Base-by-base conservation (phyloP, 2,329 filamentous ascomycete species). In the Alternaria sp. region DNA sequence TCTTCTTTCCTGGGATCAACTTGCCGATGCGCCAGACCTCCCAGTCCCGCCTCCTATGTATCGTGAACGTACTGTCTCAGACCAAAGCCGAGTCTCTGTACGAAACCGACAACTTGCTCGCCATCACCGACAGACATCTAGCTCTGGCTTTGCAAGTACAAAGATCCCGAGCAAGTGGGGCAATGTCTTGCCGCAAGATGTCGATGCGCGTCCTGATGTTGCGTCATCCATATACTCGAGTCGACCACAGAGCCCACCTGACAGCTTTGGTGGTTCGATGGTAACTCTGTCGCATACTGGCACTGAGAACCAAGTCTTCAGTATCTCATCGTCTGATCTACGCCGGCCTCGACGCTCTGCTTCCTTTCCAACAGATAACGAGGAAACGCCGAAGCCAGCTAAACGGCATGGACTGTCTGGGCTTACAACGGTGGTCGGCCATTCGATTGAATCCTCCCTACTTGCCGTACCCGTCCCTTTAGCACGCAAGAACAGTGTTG, bases 161-260 rank as follows among this genome's bases (percentile, higher is more conserved):
- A 73, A 72, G 14, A 67, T 81, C 4, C 78, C 79, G 14, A 69
- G 66, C n/a, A 70, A 60, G 50, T 81, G 79, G 79, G 80, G 78
- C 4, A 75, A 68, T 28, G 75, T 80, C 4, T 32, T 79, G 5
- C 34, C 61, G 2, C 40, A 57, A 4, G 64, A 68, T 12, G 44
- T 41, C 27, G 61, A 67, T 43, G 45, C 63, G 20, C 62, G 55
- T 41, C 50, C 55, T 25, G 69, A 73, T 56, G 55, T 66, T n/a
- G 65, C 66, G 16, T 82, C 80, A 0, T 82, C 80, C 0, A 69
- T 81, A 18, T 82, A 82, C 44, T 80, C 78, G 2, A 75, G 74
- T 30, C 64, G 80, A 65, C 73, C 79, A 38, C 66, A 79, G 10
- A 80, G 79, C 52, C 73, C 74, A n/a, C 71, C 64, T 14, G 74